A percentile compares a stretch with the other conserved stretches of the same genome.
phyloP scores from a whole-genome alignment of 345 rosid genomes.

The Acer negundo region DNA sequence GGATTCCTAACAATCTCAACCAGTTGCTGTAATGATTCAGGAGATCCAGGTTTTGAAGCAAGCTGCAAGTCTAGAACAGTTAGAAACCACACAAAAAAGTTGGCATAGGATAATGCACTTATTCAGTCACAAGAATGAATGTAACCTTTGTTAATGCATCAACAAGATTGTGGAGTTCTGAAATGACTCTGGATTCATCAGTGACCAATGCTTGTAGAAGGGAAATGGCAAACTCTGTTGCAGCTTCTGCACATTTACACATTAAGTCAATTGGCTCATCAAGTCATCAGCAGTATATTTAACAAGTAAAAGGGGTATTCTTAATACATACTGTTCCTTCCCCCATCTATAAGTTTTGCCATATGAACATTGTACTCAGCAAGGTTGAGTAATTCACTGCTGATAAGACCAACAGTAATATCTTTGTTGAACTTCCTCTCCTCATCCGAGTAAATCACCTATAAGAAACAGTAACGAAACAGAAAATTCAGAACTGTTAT shows the following conservation, averaged over 20 bases:
- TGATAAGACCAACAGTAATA: constrained; percentile 82
- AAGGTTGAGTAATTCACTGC: constrained; percentile 80
- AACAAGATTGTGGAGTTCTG: constrained; percentile 92
- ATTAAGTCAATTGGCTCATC: constrained; percentile 16
- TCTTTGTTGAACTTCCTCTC: constrained; percentile 93
- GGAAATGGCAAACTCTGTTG: constrained; percentile 79
- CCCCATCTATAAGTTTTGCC: constrained; percentile 95
- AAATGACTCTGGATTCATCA: constrained; percentile 86
- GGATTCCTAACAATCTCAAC: constrained; percentile 85
- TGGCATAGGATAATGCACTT: neutral
- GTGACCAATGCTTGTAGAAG: constrained; percentile 78
- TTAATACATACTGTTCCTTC: constrained; percentile 76
- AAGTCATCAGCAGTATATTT: neutral
- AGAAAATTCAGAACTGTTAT: constrained; percentile 2
- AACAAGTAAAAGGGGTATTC: constrained; percentile 13
- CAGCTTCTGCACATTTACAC: constrained; percentile 62
- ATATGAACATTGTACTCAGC: constrained; percentile 94
- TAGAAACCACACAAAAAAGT: constrained; percentile 13
- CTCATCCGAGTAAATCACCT: constrained; percentile 96
- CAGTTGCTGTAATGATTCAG: constrained; percentile 76
- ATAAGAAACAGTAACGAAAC: constrained; percentile 18
- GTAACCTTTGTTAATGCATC: constrained; percentile 90
- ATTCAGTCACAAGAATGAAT: constrained; percentile 1
- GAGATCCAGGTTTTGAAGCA: constrained; percentile 81
- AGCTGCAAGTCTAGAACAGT: constrained; percentile 48